Conservation (phyloP, 176 grass and related monocot genomes). For the Zea luxurians region DNA sequence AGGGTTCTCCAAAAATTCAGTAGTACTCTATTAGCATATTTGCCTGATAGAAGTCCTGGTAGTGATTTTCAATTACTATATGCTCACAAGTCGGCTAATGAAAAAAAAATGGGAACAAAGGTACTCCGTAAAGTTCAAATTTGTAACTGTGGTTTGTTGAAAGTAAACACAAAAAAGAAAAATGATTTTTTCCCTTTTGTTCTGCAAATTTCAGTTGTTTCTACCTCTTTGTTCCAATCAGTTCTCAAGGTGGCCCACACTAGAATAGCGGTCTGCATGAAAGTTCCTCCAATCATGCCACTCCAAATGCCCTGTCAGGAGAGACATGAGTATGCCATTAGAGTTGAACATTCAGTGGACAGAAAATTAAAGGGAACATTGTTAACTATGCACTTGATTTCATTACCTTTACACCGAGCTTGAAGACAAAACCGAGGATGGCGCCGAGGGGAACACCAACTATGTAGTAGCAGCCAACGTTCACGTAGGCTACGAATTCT, state of each 20-base stretch:
- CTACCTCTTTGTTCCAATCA: slow-evolving; percentile 78
- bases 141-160: neutral
- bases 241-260: slow-evolving; percentile 62
- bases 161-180: neutral
- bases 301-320: slow-evolving; percentile 67
- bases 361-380: neutral
- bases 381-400: neutral
- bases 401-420: slow-evolving; percentile 66
- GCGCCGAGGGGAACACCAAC: slow-evolving; percentile 71
- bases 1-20: neutral
- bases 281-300: slow-evolving; percentile 82
- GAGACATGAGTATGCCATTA: neutral
- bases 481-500: slow-evolving; percentile 88
- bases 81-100: neutral
- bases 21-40: too few relatives aligned
- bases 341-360: neutral
- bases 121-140: neutral
- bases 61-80: neutral
- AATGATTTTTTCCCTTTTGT: neutral
- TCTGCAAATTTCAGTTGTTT: neutral
- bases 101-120: neutral
- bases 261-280: slow-evolving; percentile 66
- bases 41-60: too few relatives aligned
- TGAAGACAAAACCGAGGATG: slow-evolving; percentile 68
- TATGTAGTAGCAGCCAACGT: slow-evolving; percentile 83